Evolutionary conservation across 2,329 filamentous ascomycete species (phyloP).

Genomic region (Venturia carpophila): DNA sequence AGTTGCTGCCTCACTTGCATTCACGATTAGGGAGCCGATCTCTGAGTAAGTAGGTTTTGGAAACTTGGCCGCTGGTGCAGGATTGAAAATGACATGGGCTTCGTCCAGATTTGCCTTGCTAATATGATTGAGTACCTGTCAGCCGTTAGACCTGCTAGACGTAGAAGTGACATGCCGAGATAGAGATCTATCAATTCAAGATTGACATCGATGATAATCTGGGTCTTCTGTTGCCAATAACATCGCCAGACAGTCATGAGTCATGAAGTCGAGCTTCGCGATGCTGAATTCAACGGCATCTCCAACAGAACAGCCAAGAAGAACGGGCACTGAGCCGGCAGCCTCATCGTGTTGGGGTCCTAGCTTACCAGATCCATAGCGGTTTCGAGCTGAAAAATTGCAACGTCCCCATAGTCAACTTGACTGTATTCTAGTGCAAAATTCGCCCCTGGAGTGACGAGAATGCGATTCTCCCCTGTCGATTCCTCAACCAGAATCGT

Average conservation of each 20-base stretch:
- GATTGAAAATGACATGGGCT: slow-evolving; percentile 64
- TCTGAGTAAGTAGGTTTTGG: slow-evolving; percentile 58
- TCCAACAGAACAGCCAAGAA: slow-evolving; percentile 21
- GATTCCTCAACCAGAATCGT: slow-evolving; percentile 43
- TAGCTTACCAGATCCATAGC: slow-evolving; percentile 33
- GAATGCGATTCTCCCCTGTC: slow-evolving; percentile 42
- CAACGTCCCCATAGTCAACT: slow-evolving; percentile 35
- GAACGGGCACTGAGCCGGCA: not conserved
- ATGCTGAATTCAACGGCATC: slow-evolving; percentile 18
- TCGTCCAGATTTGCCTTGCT: slow-evolving; percentile 28
- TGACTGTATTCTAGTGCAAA: slow-evolving; percentile 31
- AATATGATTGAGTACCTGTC: slow-evolving; percentile 32
- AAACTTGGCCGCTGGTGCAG: slow-evolving; percentile 62
- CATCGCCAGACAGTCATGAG: not conserved
- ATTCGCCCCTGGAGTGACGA: slow-evolving; percentile 43
- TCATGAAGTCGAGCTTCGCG: not conserved
- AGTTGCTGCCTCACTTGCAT: slow-evolving; percentile 80
- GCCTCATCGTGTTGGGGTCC: not conserved
- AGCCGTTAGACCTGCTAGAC: slow-evolving; percentile 8
- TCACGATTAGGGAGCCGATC: slow-evolving; percentile 75
- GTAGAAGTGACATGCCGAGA: not conserved
- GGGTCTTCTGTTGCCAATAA: not conserved
- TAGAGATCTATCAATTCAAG: not conserved
- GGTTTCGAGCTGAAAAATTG: slow-evolving; percentile 42
- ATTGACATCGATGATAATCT: not conserved